These are phyloP conservation scores for Fusarium dlaminii DNA, from an alignment of 2,329 filamentous ascomycete species.

Conservation along the genomic window DNA sequence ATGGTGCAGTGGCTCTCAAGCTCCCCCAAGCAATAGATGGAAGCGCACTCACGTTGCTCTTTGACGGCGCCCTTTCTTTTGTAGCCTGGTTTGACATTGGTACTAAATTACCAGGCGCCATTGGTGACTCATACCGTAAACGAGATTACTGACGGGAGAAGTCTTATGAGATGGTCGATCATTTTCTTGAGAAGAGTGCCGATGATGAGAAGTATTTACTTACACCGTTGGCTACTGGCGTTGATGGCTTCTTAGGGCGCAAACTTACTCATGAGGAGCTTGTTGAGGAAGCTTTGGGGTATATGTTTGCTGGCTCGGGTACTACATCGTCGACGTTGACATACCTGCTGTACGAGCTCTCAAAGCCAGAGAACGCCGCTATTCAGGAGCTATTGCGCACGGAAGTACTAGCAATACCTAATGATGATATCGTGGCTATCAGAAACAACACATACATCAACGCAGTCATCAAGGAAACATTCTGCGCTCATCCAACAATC, in stretches of 20 bases:
- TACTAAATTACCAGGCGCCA: not conserved
- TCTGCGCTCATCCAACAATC: not conserved
- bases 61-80: not conserved
- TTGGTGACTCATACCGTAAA: not conserved
- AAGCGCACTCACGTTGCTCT: not conserved
- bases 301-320: not conserved
- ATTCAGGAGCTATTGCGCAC: not conserved
- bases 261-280: not conserved
- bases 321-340: not conserved
- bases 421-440: not conserved
- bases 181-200: not conserved
- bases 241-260: not conserved
- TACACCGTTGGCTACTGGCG: not conserved
- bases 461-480: not conserved
- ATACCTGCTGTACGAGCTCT: not conserved
- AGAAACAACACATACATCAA: not conserved
- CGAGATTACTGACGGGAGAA: not conserved
- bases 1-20: not conserved
- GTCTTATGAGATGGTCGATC: not conserved
- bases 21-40: not conserved
- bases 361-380: not conserved
- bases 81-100: not conserved
- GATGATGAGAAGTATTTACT: not conserved
- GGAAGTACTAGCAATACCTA: accelerated
- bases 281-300: not conserved